phyloP scores from a whole-genome alignment of 75 land plant genomes.

The Pinus taeda region DNA sequence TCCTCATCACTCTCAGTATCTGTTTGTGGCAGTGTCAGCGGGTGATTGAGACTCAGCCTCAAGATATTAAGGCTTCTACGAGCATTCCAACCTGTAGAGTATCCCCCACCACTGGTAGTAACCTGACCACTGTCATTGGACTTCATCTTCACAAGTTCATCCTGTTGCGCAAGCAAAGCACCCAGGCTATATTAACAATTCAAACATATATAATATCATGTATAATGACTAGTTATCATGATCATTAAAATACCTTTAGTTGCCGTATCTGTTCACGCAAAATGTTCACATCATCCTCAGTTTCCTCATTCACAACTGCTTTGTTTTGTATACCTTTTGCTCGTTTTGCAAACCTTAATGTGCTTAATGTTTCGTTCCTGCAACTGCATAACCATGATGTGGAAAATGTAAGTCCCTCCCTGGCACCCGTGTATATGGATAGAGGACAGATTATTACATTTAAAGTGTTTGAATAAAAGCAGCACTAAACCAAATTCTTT shows the following conservation, averaged over 20 bases:
- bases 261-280: constrained; percentile 91
- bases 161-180: constrained; percentile 40
- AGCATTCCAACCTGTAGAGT: constrained; percentile 81
- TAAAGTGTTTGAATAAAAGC: too few relatives aligned
- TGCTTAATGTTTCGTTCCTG: constrained; percentile 86
- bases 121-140: constrained; percentile 35
- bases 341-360: constrained; percentile 94
- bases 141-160: constrained; percentile 87
- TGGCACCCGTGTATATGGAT: background rate
- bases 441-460: too few relatives aligned
- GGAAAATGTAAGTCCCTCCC: background rate
- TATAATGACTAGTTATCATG: constrained; percentile 7
- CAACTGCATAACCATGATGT: constrained; percentile 55
- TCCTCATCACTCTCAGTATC: constrained; percentile 79
- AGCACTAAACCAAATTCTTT: too few relatives aligned
- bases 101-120: constrained; percentile 34
- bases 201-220: constrained; percentile 1
- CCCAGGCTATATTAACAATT: background rate
- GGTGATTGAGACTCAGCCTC: constrained; percentile 69
- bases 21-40: constrained; percentile 47
- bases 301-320: constrained; percentile 91
- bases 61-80: constrained; percentile 82
- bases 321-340: constrained; percentile 95
- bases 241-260: constrained; percentile 50
- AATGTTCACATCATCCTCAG: constrained; percentile 78